These are phyloP conservation scores for Cocos nucifera DNA, from an alignment of 176 grass and related monocot genomes.

Conservation along the genomic window DNA sequence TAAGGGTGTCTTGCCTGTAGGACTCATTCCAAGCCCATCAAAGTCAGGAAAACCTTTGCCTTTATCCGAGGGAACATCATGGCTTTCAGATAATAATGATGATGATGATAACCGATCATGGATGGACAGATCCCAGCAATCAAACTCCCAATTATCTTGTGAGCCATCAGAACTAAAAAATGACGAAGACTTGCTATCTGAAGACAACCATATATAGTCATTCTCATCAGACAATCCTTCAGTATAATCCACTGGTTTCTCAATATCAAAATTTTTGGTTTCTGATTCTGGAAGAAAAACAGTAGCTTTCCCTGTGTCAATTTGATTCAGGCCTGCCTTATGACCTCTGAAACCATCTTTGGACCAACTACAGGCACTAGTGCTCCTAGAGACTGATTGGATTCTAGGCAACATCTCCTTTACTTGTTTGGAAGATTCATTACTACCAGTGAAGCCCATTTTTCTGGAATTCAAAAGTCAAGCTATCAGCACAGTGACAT, in stretches of 20 bases:
- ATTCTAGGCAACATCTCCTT: too few species aligned
- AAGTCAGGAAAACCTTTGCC: conserved; percentile 8
- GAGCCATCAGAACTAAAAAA: conserved; percentile 15
- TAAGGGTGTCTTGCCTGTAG: conserved; percentile 4
- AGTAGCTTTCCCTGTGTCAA: background rate
- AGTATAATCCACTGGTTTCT: background rate
- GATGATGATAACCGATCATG: conserved; percentile 6
- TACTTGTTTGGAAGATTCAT: too few species aligned
- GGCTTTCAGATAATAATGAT: conserved; percentile 7
- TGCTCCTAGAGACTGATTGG: too few species aligned
- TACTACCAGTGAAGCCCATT: too few species aligned
- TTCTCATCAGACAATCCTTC: background rate
- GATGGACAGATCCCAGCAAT: conserved; percentile 6
- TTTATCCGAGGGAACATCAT: background rate
- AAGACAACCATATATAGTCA: conserved; percentile 13
- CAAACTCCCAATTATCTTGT: background rate
- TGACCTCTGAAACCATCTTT: background rate
- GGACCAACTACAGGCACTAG: too few species aligned
- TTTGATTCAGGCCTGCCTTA: background rate
- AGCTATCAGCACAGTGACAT: too few species aligned
- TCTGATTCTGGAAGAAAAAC: background rate
- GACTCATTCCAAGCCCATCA: background rate
- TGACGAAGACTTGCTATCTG: conserved; percentile 10
- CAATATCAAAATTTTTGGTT: background rate
- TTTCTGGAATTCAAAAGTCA: too few species aligned